Evolutionary conservation across 345 rosid genomes (phyloP).

Genomic region (Linum trigynum): DNA sequence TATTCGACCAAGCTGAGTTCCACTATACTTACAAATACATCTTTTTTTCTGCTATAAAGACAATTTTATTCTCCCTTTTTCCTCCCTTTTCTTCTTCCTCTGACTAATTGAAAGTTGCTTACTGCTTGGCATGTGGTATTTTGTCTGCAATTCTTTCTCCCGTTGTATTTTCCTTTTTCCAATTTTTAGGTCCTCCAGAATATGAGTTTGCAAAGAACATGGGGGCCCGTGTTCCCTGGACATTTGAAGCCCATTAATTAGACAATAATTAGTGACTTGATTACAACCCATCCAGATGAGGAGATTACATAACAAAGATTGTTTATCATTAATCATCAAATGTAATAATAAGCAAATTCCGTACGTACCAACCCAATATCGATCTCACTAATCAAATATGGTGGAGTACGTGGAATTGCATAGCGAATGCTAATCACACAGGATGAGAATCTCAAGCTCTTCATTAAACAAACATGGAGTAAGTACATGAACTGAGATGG

Average conservation of each 20-base stretch:
- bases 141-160: neutral
- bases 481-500: slow-evolving; percentile 2
- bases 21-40: neutral
- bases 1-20: neutral
- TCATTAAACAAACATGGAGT: neutral
- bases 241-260: neutral
- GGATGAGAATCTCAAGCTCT: slow-evolving; percentile 5
- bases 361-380: too few relatives aligned
- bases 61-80: neutral
- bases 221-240: neutral
- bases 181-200: neutral
- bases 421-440: neutral
- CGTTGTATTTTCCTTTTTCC: neutral
- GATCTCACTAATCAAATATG: neutral
- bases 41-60: neutral
- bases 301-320: neutral
- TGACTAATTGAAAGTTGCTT: too few relatives aligned
- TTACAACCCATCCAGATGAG: neutral
- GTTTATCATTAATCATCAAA: neutral
- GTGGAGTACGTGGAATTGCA: neutral
- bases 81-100: neutral
- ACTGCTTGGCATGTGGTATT: slow-evolving; percentile 1
- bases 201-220: neutral
- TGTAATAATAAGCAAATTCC: neutral
- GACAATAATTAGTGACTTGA: slow-evolving; percentile 12